A percentile compares a stretch with the other conserved stretches of the same genome.
Conservation (phyloP, 768 basidiomycete genomes). For the Filobasidium wieringae region DNA sequence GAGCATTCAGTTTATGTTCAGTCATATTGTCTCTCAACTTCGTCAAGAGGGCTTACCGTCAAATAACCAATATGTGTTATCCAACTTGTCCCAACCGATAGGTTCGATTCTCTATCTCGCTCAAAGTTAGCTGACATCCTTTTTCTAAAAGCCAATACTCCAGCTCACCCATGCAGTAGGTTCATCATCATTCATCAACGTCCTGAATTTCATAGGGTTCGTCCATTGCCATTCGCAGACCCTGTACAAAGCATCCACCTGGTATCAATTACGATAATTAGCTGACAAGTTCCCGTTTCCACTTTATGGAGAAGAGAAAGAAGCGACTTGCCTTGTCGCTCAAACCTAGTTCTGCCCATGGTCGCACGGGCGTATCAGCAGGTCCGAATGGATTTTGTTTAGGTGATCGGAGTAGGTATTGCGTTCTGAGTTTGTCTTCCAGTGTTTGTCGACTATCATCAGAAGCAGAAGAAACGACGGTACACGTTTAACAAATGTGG, state of each 20-base stretch:
- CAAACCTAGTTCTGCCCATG: slow-evolving; percentile 33
- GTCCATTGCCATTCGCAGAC: slow-evolving; percentile 40
- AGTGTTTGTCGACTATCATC: slow-evolving; percentile 28
- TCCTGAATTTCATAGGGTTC: slow-evolving; percentile 35
- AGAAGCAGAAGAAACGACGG: neutral
- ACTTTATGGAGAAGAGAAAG: neutral
- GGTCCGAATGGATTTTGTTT: slow-evolving; percentile 24
- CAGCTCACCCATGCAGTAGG: slow-evolving; percentile 21
- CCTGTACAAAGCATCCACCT: slow-evolving; percentile 35
- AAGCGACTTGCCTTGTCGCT: slow-evolving; percentile 23
- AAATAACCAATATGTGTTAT: slow-evolving; percentile 39
- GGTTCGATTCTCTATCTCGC: slow-evolving; percentile 37
- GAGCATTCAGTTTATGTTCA: neutral
- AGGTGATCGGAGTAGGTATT: slow-evolving; percentile 26
- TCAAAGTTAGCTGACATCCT: neutral
- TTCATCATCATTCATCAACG: slow-evolving; percentile 35
- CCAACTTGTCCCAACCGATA: slow-evolving; percentile 36
- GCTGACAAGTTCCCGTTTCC: neutral
- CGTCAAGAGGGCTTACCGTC: slow-evolving; percentile 26
- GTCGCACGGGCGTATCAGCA: slow-evolving; percentile 21
- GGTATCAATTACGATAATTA: neutral
- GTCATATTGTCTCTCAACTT: neutral
- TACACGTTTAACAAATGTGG: neutral
- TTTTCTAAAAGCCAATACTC: too few species aligned
- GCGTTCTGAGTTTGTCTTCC: slow-evolving; percentile 28